Evolutionary conservation across 192 early-diverging fungal species (phyloP), one percentile per base, ranked within the genome.

Genomic region (Coemansia sp.): DNA sequence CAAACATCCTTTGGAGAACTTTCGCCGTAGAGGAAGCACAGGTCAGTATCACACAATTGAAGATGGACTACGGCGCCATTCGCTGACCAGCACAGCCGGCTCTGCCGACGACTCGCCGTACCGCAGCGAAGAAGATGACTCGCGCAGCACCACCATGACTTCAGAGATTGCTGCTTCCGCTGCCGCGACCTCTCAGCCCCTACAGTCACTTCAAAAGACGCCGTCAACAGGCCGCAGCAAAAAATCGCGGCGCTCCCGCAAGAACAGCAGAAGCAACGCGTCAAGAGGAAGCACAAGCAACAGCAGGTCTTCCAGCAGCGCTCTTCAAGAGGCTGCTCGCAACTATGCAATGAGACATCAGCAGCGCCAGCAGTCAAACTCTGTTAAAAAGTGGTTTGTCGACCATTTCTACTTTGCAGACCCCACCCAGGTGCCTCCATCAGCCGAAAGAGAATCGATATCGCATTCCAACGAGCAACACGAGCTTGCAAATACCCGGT

Each of bases 331-430:
- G 7, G 77, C 77, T 2, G 77, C 77, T 1, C 56, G 77, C 32
- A 80, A 52, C 57, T 80, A 80, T 54, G 77, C 77, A 0, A 48
- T 80, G 49, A 52, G 77, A 28, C 77, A 80, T 17, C 76, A 79
- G 56, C 77, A 80, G 49, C 64, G 77, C 18, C 68, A 75, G 28
- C 68, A 70, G 33, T 57, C 66, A 25, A 74, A 75, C 29, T 65
- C 72, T 1, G 69, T 80, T 10, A 75, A 74, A 60, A 71, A 68
- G 42, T 80, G 77, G 77, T 80, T 80, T 61, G 59, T 71, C 28
- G 72, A 80, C 63, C 72, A 72, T 17, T 80, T 80, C 69, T 80
- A 80, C 66, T 80, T 80, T 66, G 31, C 77, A 1, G 77, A 80
- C 30, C 77, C 77, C 0, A 80, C 77, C 2, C 77, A 80, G 31